phyloP scores from a whole-genome alignment of 176 grass and related monocot species.

The Lolium rigidum region DNA sequence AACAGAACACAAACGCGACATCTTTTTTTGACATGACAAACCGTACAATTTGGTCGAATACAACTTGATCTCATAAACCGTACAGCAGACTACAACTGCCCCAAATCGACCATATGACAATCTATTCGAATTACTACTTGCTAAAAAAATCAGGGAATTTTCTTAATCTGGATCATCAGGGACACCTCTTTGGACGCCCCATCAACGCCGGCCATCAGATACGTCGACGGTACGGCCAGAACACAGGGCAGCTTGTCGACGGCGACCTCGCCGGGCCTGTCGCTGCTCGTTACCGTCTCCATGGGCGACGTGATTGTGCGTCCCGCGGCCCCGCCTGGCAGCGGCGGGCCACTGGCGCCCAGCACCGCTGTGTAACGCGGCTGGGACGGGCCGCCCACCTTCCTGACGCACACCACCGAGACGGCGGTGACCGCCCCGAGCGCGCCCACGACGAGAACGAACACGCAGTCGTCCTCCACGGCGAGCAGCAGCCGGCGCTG shows the following conservation, averaged over 20 bases:
- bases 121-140: no score
- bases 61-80: no score
- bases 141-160: no score
- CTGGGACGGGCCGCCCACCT: neutral
- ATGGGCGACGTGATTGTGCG: no score
- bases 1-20: no score
- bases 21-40: no score
- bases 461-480: neutral
- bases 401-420: neutral
- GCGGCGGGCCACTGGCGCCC: neutral
- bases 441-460: neutral
- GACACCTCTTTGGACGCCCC: neutral
- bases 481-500: neutral
- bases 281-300: neutral
- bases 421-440: neutral
- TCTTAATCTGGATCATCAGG: neutral
- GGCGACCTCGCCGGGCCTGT: neutral
- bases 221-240: neutral
- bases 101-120: no score
- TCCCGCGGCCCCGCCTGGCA: no score
- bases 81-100: no score
- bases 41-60: no score
- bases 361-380: neutral
- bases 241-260: neutral
- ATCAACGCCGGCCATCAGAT: neutral